Conservation (phyloP, 1,139 yeast species). For the Yarrowia galli region DNA sequence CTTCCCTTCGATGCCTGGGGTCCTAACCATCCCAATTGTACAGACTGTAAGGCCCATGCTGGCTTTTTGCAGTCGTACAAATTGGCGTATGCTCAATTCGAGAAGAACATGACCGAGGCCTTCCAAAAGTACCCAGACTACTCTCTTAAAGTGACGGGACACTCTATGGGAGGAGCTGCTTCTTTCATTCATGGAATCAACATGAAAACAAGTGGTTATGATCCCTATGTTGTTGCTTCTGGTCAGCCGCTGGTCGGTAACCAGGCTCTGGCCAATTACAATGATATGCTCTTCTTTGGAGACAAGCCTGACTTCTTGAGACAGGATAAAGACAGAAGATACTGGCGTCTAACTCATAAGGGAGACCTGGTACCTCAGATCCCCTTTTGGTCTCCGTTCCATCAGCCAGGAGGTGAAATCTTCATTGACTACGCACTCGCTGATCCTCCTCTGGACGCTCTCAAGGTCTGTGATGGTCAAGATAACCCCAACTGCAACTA, state of each 20-base stretch:
- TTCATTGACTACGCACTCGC: slow-evolving; percentile 7
- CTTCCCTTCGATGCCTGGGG: slow-evolving; percentile 19
- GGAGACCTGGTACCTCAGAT: slow-evolving; percentile 21
- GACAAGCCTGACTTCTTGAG: slow-evolving; percentile 8
- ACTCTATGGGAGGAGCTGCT: slow-evolving; percentile 23
- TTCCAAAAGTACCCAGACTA: slow-evolving; percentile 18
- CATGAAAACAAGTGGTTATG: slow-evolving; percentile 12
- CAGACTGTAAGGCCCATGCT: slow-evolving; percentile 9
- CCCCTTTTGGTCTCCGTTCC: slow-evolving; percentile 12
- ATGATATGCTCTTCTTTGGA: slow-evolving; percentile 16
- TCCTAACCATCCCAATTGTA: slow-evolving; percentile 14
- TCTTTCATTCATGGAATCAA: slow-evolving; percentile 8
- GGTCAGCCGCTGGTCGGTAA: slow-evolving; percentile 19
- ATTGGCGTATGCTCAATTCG: slow-evolving; percentile 1
- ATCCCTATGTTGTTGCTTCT: slow-evolving; percentile 9
- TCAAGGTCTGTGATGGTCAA: slow-evolving; percentile 14
- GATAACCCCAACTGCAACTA: slow-evolving; percentile 26
- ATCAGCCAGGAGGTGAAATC: slow-evolving; percentile 14
- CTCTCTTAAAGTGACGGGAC: slow-evolving; percentile 19
- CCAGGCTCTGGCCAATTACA: slow-evolving; percentile 11
- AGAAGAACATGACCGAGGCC: slow-evolving; percentile 7
- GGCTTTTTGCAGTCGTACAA: slow-evolving; percentile 9
- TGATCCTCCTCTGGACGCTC: slow-evolving; percentile 14
- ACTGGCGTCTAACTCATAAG: slow-evolving; percentile 11
- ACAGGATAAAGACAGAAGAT: neutral